phyloP scores from a whole-genome alignment of 108 stramenopile genomes.

The Cyclotella atomus region DNA sequence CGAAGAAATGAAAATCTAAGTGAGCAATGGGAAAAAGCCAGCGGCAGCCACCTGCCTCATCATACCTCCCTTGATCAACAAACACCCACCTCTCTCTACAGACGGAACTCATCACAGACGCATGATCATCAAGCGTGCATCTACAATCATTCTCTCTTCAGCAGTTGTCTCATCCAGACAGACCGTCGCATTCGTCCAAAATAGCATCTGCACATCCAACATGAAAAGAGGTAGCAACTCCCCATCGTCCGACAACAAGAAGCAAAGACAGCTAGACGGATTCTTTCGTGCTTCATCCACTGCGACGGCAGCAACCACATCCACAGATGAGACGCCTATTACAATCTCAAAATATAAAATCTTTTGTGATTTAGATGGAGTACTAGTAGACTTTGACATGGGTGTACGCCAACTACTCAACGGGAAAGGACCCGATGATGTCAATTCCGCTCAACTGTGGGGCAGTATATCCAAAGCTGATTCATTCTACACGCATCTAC shows the following conservation, averaged over 20 bases:
- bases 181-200: background rate
- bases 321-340: no score
- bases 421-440: slow-evolving; percentile 37
- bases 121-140: background rate
- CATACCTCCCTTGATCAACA: no score
- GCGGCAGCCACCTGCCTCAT: no score
- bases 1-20: no score
- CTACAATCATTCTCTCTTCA: background rate
- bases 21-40: no score
- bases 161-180: background rate
- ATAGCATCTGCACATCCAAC: background rate
- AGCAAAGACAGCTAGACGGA: slow-evolving; percentile 26
- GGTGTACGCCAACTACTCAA: slow-evolving; percentile 60
- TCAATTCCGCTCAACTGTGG: slow-evolving; percentile 61
- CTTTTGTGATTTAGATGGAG: slow-evolving; percentile 86
- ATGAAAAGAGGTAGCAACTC: slow-evolving; percentile 4
- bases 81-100: background rate
- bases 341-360: slow-evolving; percentile 57
- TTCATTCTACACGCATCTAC: slow-evolving; percentile 61
- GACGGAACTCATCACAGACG: background rate
- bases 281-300: slow-evolving; percentile 24
- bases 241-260: slow-evolving; percentile 3
- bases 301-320: no score
- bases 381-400: slow-evolving; percentile 77
- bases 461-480: slow-evolving; percentile 37